Percentiles rank a stretch among this genome's conserved stretches.
Conservation (phyloP, 768 basidiomycete species). For the Mycena leptocephala region DNA sequence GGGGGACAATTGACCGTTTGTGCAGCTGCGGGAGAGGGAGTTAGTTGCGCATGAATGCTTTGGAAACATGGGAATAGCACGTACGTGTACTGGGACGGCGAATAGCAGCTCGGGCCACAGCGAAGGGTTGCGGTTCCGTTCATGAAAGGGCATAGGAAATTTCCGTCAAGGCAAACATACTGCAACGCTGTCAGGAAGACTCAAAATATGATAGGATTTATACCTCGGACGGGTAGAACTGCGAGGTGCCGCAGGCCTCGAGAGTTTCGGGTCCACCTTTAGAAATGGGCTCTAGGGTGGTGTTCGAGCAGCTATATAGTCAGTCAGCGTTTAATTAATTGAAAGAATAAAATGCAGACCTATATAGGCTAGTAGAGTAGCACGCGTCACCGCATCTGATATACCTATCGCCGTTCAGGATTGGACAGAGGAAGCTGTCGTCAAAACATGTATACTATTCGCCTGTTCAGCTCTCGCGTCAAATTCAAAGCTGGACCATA, state of each 20-base stretch:
- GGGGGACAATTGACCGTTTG: not conserved
- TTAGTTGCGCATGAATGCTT: not conserved
- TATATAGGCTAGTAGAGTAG: slow-evolving; percentile 28
- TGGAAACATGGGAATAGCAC: not conserved
- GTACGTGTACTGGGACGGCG: slow-evolving; percentile 20
- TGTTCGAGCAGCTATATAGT: slow-evolving; percentile 21
- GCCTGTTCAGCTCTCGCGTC: not conserved
- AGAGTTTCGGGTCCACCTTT: not conserved
- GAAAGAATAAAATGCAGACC: not conserved
- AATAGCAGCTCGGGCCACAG: slow-evolving; percentile 19
- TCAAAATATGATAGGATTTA: not conserved
- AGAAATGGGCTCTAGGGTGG: slow-evolving; percentile 20
- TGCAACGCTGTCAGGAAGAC: not conserved
- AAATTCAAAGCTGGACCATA: not conserved
- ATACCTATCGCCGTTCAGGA: slow-evolving; percentile 19
- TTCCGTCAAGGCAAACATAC: slow-evolving; percentile 27
- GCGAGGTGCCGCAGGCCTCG: slow-evolving; percentile 18
- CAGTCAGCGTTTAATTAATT: not conserved
- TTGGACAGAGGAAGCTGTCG: slow-evolving; percentile 31
- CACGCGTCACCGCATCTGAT: slow-evolving; percentile 28
- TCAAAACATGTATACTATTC: slow-evolving; percentile 34
- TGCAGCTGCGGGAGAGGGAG: slow-evolving; percentile 17
- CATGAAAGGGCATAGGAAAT: slow-evolving; percentile 26
- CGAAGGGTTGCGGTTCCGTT: slow-evolving; percentile 3
- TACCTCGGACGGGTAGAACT: slow-evolving; percentile 21